Conservation (phyloP, 805 yeast species). For the Suhomyces canberraensis region DNA sequence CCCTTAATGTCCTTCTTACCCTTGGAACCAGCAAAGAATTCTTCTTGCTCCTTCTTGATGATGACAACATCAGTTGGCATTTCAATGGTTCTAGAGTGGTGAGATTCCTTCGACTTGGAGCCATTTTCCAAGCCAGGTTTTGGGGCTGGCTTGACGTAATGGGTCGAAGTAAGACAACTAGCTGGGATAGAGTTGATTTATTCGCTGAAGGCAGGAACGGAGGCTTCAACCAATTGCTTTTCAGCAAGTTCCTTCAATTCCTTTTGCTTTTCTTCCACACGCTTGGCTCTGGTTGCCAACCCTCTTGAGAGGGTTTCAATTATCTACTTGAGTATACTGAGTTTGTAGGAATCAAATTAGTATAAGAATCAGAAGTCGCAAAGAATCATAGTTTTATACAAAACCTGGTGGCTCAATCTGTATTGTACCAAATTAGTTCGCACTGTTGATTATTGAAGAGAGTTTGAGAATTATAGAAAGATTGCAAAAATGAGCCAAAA, state of each 20-base stretch:
- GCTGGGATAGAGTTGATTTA: slow-evolving; percentile 73
- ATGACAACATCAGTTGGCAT: slow-evolving; percentile 63
- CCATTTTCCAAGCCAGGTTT: slow-evolving; percentile 21
- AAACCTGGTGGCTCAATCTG: no score
- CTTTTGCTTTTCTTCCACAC: slow-evolving; percentile 50
- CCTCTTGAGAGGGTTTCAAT: no score
- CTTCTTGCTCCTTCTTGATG: slow-evolving; percentile 60
- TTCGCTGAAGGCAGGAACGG: slow-evolving; percentile 76
- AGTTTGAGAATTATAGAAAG: no score
- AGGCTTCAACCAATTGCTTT: slow-evolving; percentile 66
- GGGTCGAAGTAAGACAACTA: slow-evolving; percentile 78
- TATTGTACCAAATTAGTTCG: no score
- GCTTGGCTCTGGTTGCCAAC: slow-evolving; percentile 58
- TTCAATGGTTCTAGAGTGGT: slow-evolving; percentile 48
- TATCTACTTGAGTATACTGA: no score
- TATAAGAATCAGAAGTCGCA: no score
- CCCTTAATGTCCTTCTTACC: slow-evolving; percentile 54
- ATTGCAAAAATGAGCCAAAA: no score
- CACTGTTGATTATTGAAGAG: no score
- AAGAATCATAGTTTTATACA: no score
- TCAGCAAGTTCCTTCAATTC: slow-evolving; percentile 58
- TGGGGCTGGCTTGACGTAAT: slow-evolving; percentile 55
- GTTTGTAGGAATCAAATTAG: no score
- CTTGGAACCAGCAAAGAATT: slow-evolving; percentile 49
- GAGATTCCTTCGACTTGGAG: slow-evolving; percentile 18